These are phyloP conservation scores for Globisporangium lucens DNA, from an alignment of 352 stramenopile genomes.

Conservation along the genomic window DNA sequence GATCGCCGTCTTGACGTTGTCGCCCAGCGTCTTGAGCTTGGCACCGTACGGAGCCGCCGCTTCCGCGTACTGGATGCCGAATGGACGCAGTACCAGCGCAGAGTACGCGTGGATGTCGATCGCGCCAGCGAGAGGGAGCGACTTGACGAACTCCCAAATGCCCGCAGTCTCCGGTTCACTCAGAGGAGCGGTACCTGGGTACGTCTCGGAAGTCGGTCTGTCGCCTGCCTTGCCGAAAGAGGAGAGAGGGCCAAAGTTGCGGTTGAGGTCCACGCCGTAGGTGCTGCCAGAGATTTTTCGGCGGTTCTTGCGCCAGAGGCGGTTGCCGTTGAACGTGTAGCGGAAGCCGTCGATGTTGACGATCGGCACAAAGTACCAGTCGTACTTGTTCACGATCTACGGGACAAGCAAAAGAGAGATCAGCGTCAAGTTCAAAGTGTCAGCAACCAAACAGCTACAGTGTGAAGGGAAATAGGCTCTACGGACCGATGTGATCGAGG, in stretches of 20 bases:
- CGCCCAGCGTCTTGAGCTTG: conserved; percentile 39
- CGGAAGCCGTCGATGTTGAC: conserved; percentile 27
- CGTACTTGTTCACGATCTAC: too few species aligned
- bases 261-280: conserved; percentile 71
- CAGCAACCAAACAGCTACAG: too few species aligned
- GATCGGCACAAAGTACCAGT: too few species aligned
- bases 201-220: conserved; percentile 41
- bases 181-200: conserved; percentile 50
- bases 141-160: conserved; percentile 55
- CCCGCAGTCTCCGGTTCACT: conserved; percentile 53
- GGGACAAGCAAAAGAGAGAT: too few species aligned
- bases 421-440: too few species aligned
- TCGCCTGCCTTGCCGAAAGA: conserved; percentile 52
- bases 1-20: conserved; percentile 46
- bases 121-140: conserved; percentile 38
- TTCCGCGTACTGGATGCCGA: conserved; percentile 41
- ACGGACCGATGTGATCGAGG: conserved; percentile 3
- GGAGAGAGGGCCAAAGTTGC: conserved; percentile 61
- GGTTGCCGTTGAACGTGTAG: conserved; percentile 60
- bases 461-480: too few species aligned
- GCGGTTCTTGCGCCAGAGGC: conserved; percentile 68
- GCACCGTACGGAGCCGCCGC: conserved; percentile 49
- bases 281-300: conserved; percentile 26
- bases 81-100: conserved; percentile 58
- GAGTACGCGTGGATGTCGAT: conserved; percentile 71